Evolutionary conservation across 2,329 filamentous ascomycete genomes (phyloP), one percentile per base, ranked within the genome.

Genomic region (Xylariomycetidae sp.): DNA sequence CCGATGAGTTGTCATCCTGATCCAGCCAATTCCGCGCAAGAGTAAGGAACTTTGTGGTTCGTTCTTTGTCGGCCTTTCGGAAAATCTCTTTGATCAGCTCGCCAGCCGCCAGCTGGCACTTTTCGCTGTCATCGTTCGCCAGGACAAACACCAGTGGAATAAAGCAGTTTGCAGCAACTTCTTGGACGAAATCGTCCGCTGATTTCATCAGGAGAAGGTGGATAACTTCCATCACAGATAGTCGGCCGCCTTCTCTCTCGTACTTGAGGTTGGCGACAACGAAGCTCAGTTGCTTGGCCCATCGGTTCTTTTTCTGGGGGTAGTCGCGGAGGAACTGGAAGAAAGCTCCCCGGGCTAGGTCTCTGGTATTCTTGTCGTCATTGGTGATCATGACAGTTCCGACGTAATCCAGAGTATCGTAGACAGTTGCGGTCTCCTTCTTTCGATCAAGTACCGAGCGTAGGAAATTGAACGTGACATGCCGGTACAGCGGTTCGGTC

Each of bases 361-460:
- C 87, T 32, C 92, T 77, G 3, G 90, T 90, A 44, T 84, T 80
- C 47, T 84, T 83, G 47, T 93, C 89, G 42, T 95, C 86, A 54
- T 96, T 96, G 27, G 85, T 95, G 36, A 98, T 84, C 89, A 96
- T 96, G 57, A 95, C 83, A 4, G 76, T 81, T 29, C 87, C 86
- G 19, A 94, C 82, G 49, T 88, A 81, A 56, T 98, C 92, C 43
- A 95, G 74, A 7, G 84, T 82, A 53, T 96, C 90, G 54, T 98
- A 98, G 19, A 98, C 80, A 25, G 83, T 74, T 0, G 89, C 82
- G 6, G 93, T 88, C 50, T 95, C 75, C 26, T 96, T 71, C 54
- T 84, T 90, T 13, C 89, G 78, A 33, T 85, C 82, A 53, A 98
- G 75, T 17, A 96, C 79, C 1, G 87, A 84, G 25, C 89, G 82